phyloP scores from a whole-genome alignment of 495 filamentous ascomycete species.

The Neurospora sp. region DNA sequence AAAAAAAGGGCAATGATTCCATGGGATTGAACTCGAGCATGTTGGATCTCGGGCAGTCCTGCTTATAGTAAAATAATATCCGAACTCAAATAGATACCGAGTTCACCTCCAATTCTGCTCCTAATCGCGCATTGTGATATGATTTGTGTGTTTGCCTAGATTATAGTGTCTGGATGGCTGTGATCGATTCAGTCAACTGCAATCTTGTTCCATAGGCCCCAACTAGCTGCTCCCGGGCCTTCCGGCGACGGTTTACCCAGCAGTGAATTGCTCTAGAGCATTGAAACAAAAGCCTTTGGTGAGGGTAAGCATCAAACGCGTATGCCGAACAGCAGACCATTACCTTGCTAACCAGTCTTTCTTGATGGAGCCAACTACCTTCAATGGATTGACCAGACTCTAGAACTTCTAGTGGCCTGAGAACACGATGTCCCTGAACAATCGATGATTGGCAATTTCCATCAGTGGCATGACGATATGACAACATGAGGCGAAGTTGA shows the following conservation, averaged over 20 bases:
- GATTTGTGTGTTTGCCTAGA: not conserved
- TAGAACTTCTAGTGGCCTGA: not conserved
- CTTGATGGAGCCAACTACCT: too few relatives aligned
- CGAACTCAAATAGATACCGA: not conserved
- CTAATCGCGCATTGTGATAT: not conserved
- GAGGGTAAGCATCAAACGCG: not conserved
- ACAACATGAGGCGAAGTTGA: not conserved
- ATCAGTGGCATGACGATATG: not conserved
- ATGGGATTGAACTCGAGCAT: not conserved
- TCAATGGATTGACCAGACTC: too few relatives aligned
- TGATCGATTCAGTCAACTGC: not conserved
- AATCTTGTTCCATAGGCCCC: too few relatives aligned
- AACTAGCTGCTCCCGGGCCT: not conserved
- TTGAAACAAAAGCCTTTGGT: not conserved
- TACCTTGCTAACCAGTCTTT: not conserved
- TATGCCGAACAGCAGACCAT: not conserved
- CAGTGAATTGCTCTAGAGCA: not conserved
- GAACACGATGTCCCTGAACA: not conserved
- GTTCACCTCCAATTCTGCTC: not conserved
- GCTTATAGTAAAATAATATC: not conserved
- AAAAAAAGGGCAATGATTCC: not conserved
- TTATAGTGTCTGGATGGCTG: not conserved
- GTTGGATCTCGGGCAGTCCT: not conserved
- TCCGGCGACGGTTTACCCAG: not conserved
- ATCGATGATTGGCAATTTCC: not conserved